Evolutionary conservation across 2,329 filamentous ascomycete species (phyloP).

Genomic region (Dothistroma pini): DNA sequence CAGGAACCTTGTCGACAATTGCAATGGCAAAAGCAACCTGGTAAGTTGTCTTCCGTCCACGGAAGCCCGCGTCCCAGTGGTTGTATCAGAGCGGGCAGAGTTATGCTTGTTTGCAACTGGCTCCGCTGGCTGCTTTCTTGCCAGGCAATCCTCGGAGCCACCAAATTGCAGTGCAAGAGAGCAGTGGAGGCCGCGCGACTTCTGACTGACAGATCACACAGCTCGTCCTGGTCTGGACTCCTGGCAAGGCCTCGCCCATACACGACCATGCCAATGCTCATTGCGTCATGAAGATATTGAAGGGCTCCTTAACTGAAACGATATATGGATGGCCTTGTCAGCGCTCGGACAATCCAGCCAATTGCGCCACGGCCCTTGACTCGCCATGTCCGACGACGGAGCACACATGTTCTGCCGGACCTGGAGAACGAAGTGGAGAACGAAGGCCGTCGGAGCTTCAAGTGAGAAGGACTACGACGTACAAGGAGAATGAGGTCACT

Average conservation of each 20-base stretch:
- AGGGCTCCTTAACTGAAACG: conserved; percentile 74
- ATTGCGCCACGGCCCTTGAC: conserved; percentile 24
- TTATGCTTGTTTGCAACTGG: not conserved
- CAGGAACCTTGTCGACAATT: conserved; percentile 82
- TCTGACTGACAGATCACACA: conserved; percentile 36
- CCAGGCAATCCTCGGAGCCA: not conserved
- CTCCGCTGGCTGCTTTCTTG: not conserved
- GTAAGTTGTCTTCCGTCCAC: conserved; percentile 43
- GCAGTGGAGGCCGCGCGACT: not conserved
- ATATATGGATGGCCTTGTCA: conserved; percentile 67
- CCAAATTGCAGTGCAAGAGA: conserved; percentile 5
- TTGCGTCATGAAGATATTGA: conserved; percentile 86
- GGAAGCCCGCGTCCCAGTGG: not conserved
- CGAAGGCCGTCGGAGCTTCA: conserved; percentile 38
- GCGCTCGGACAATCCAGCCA: conserved; percentile 35
- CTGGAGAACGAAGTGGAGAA: conserved; percentile 36
- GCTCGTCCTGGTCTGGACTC: conserved; percentile 87
- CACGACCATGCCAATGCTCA: conserved; percentile 79
- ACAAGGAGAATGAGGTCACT: conserved; percentile 69
- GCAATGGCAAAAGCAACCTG: conserved; percentile 76
- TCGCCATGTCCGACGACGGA: conserved; percentile 28
- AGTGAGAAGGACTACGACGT: conserved; percentile 51
- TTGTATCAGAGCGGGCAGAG: not conserved
- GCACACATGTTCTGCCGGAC: conserved; percentile 28
- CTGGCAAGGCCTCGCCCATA: conserved; percentile 76